Conservation (phyloP, 2,329 filamentous ascomycete genomes). For the Talaromyces sp. region DNA sequence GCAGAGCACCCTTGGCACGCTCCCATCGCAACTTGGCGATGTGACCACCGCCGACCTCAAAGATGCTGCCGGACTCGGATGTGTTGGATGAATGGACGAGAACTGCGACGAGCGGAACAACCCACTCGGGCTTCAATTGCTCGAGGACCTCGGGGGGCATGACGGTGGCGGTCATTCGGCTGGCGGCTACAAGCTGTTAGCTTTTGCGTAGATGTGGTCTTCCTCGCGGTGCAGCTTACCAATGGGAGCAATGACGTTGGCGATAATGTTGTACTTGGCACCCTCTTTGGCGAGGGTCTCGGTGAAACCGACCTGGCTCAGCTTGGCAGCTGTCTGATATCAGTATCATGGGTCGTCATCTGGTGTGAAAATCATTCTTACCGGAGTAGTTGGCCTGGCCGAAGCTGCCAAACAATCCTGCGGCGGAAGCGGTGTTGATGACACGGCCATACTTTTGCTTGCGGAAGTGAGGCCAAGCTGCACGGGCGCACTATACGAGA, state of each 20-base stretch:
- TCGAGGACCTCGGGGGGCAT: slow-evolving; percentile 91
- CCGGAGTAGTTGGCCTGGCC: slow-evolving; percentile 93
- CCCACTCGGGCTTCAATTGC: slow-evolving; percentile 85
- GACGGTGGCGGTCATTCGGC: slow-evolving; percentile 90
- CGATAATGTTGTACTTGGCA: slow-evolving; percentile 93
- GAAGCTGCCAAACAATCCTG: slow-evolving; percentile 91
- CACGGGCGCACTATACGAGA: slow-evolving; percentile 64
- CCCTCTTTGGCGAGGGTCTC: slow-evolving; percentile 98
- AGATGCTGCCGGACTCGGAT: slow-evolving; percentile 79
- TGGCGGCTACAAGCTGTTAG: slow-evolving; percentile 59
- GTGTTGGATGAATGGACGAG: slow-evolving; percentile 82
- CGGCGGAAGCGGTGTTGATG: slow-evolving; percentile 95
- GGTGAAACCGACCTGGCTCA: slow-evolving; percentile 92
- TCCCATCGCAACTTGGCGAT: slow-evolving; percentile 94
- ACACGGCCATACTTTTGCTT: slow-evolving; percentile 98
- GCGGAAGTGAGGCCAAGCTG: slow-evolving; percentile 94
- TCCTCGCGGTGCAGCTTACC: slow-evolving; percentile 24
- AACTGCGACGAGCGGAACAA: slow-evolving; percentile 85
- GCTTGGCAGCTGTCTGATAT: slow-evolving; percentile 66
- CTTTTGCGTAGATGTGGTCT: neutral
- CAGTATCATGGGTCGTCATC: slow-evolving; percentile 14
- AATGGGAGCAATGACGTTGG: slow-evolving; percentile 92
- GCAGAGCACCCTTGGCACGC: slow-evolving; percentile 78
- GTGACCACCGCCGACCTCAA: slow-evolving; percentile 89
- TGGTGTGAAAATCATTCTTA: slow-evolving; percentile 19